A percentile compares a stretch with the other conserved stretches of the same genome.
These are phyloP conservation scores for Termitomyces sp. DNA, from an alignment of 1,284 basidiomycete species.

Conservation along the genomic window DNA sequence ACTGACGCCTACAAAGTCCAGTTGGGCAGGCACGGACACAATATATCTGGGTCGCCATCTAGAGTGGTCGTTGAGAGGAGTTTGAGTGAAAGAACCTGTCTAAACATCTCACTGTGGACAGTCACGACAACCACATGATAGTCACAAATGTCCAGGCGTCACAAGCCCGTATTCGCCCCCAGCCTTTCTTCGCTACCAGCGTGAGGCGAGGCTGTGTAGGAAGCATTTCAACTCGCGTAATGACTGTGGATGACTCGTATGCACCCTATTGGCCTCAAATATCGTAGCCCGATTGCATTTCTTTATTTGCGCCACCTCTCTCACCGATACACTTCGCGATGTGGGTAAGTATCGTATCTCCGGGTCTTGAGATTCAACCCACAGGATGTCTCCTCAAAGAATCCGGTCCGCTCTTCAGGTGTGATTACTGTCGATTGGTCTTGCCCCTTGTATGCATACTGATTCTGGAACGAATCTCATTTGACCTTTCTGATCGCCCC, in stretches of 20 bases:
- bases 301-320: slow-evolving; percentile 15
- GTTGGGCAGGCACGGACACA: neutral
- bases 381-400: slow-evolving; percentile 7
- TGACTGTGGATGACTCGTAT: slow-evolving; percentile 8
- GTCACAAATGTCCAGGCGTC: slow-evolving; percentile 13
- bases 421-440: slow-evolving; percentile 67
- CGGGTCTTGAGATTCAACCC: slow-evolving; percentile 9
- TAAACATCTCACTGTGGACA: neutral
- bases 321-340: slow-evolving; percentile 17
- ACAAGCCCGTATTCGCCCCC: neutral
- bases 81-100: neutral
- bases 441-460: slow-evolving; percentile 53
- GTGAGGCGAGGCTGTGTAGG: slow-evolving; percentile 12
- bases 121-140: slow-evolving; percentile 11
- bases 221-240: slow-evolving; percentile 9
- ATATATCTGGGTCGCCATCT: neutral
- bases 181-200: slow-evolving; percentile 6
- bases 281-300: neutral
- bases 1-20: neutral
- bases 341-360: slow-evolving; percentile 24
- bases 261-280: slow-evolving; percentile 2
- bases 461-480: slow-evolving; percentile 9
- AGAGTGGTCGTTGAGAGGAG: neutral
- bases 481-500: slow-evolving; percentile 24
- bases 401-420: slow-evolving; percentile 36